Evolutionary conservation across 2,329 filamentous ascomycete genomes (phyloP).

Genomic region (Trichophyton benhamiae): DNA sequence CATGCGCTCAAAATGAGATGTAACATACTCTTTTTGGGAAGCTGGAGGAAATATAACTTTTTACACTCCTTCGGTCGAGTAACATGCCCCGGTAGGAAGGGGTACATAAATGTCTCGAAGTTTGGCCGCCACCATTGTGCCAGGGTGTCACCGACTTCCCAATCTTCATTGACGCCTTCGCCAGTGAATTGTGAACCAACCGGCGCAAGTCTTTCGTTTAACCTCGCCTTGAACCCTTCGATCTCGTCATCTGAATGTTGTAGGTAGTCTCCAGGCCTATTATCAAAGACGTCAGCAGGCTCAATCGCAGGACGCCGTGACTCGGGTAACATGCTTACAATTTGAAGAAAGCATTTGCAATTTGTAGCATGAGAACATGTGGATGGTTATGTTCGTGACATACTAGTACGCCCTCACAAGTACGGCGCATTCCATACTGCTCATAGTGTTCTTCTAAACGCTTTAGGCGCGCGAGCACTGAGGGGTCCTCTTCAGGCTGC

Average conservation of each 20-base stretch:
- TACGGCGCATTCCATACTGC: constrained; percentile 87
- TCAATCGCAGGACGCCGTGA: too few relatives aligned
- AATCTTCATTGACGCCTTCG: constrained; percentile 81
- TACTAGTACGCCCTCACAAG: constrained; percentile 90
- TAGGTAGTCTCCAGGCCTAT: constrained; percentile 79
- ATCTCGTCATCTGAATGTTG: constrained; percentile 77
- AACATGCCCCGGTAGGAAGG: constrained; percentile 90
- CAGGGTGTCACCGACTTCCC: constrained; percentile 87
- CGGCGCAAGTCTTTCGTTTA: constrained; percentile 88
- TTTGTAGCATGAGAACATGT: constrained; percentile 97
- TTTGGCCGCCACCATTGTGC: constrained; percentile 99
- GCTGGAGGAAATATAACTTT: constrained; percentile 93
- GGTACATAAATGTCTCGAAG: constrained; percentile 99
- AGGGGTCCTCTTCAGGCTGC: constrained; percentile 94
- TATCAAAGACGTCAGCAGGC: neutral
- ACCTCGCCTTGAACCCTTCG: constrained; percentile 80
- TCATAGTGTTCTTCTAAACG: constrained; percentile 92
- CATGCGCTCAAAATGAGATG: constrained; percentile 10
- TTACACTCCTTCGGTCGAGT: constrained; percentile 97
- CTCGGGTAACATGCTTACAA: constrained; percentile 40
- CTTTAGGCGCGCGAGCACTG: constrained; percentile 81
- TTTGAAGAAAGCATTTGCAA: constrained; percentile 99
- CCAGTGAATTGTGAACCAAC: constrained; percentile 71
- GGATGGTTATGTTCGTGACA: constrained; percentile 99
- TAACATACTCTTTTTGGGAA: constrained; percentile 73